Evolutionary conservation across 176 grass and related monocot species (phyloP).

Genomic region (Elaeis guineensis): DNA sequence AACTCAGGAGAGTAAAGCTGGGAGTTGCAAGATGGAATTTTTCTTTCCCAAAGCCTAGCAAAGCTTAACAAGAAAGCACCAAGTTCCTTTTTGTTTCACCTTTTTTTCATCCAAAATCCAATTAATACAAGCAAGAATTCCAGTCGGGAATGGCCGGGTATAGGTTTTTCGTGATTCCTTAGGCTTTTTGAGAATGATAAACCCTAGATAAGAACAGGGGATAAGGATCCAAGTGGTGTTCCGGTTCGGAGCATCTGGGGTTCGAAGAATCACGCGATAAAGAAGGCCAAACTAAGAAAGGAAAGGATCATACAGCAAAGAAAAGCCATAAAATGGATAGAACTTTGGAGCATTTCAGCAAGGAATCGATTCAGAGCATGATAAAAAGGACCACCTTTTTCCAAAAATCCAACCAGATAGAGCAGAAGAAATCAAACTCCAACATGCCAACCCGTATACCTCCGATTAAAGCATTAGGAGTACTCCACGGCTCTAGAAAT

Average conservation of each 20-base stretch:
- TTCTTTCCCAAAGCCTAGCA: too few species aligned
- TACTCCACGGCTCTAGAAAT: neutral
- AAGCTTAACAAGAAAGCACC: too few species aligned
- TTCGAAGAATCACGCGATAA: neutral
- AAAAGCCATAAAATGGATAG: neutral
- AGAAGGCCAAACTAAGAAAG: constrained; percentile 25
- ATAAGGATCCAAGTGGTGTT: constrained; percentile 6
- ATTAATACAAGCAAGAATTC: too few species aligned
- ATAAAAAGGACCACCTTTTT: constrained; percentile 21
- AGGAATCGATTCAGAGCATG: constrained; percentile 41
- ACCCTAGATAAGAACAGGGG: constrained; percentile 7
- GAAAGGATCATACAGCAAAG: constrained; percentile 21
- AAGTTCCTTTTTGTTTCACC: too few species aligned
- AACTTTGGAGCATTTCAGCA: constrained; percentile 27
- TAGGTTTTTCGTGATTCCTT: too few species aligned
- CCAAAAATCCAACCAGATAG: neutral
- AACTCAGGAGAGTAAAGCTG: neutral
- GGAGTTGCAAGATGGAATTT: neutral
- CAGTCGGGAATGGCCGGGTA: too few species aligned
- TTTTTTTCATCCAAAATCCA: too few species aligned
- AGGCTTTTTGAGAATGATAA: too few species aligned
- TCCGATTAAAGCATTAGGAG: neutral
- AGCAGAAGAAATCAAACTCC: constrained; percentile 1
- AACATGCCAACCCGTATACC: neutral
- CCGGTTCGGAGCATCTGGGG: neutral